Conservation (phyloP, 768 basidiomycete species). For the Mycena rebaudengoi region DNA sequence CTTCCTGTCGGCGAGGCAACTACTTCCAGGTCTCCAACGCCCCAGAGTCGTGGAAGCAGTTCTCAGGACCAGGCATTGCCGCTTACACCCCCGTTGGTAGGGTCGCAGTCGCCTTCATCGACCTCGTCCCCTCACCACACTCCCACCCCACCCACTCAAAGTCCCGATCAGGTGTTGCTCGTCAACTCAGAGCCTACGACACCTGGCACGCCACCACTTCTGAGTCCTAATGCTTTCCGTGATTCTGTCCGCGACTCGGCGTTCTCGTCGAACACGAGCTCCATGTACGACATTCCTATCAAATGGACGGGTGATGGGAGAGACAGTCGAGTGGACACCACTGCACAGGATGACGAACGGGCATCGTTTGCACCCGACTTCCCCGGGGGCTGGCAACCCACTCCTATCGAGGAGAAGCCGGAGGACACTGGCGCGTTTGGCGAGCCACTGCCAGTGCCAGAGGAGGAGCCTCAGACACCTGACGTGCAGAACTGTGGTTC, state of each 20-base stretch:
- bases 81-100: not conserved
- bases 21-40: not conserved
- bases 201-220: conserved; percentile 47
- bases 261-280: conserved; percentile 58
- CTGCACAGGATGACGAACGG: conserved; percentile 28
- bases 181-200: conserved; percentile 8
- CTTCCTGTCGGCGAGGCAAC: conserved; percentile 2
- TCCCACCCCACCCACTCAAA: conserved; percentile 10
- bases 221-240: conserved; percentile 68
- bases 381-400: conserved; percentile 65
- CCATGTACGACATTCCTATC: conserved; percentile 62
- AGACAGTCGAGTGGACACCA: not conserved
- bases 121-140: conserved; percentile 15
- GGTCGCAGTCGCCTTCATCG: not conserved
- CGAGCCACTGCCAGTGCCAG: conserved; percentile 26
- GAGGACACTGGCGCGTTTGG: conserved; percentile 30
- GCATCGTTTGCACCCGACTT: conserved; percentile 46
- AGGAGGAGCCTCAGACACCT: conserved; percentile 40
- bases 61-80: not conserved
- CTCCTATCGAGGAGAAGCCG: conserved; percentile 59
- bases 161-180: not conserved
- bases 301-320: conserved; percentile 61
- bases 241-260: conserved; percentile 79
- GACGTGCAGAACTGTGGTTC: conserved; percentile 57
- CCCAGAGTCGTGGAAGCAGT: not conserved